Base-by-base conservation (phyloP, 192 early-diverging fungal species). In the Rhizoclosmatium sp. region DNA sequence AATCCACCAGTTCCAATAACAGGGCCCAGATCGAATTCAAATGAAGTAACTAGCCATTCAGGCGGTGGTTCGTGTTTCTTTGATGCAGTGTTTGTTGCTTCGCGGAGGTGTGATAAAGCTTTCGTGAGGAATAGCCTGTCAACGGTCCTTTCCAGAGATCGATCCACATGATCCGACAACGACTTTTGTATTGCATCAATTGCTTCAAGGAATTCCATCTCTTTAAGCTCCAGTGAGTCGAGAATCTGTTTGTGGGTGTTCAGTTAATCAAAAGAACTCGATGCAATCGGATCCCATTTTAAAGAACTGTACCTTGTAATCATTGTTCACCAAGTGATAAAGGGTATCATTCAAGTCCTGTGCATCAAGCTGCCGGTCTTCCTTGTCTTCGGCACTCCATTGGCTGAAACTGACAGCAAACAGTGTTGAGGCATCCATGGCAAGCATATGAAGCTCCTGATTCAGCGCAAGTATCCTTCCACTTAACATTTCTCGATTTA, bases 11-110 rank as follows among this genome's bases (percentile, higher is more conserved):
- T 49, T 7, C 75, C 39, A 12, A 83, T 79, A 31, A 73, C 61
- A 4, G 48, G 60, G 47, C 81, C 81, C 7, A 83, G 69, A 12
- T 82, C 71, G 31, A 83, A 80, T 56, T 83, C 82, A 65, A 71
- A 83, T 5, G 60, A 66, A 23, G 79, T 83, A 56, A 83, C 72
- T 14, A 73, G 59, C 82, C 82, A 83, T 44, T 83, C 74, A n/a
- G 70, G 51, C 2, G 70, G 54, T 21, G 19, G 12, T 14, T n/a
- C 54, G 16, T 9, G 12, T 2, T n/a, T 7, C 9, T 40, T 16
- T 39, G 19, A 14, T 1, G 12, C 44, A 1, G 70, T n/a, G 14
- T 42, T 48, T 51, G 70, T 72, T 9, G 78, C 79, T 9, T 72
- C 54, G n/a, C 68, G 80, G 46, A 81, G 67, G 16, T 31, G 31